Evolutionary conservation across 768 basidiomycete species (phyloP).

Genomic region (Mycena epipterygia): DNA sequence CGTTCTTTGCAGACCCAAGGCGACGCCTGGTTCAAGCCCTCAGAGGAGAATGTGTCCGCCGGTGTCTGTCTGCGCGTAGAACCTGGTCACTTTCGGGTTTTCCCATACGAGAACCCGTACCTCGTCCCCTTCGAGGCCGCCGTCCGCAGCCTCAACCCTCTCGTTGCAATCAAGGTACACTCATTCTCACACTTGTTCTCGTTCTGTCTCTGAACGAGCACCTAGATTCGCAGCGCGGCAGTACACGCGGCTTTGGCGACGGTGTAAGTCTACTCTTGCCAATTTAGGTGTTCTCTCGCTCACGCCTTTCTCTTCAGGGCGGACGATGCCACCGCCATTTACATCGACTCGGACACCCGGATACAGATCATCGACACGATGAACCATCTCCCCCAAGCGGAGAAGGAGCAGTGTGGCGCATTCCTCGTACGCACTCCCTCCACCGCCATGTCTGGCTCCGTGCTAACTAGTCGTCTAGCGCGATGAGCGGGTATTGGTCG

Average conservation of each 20-base stretch:
- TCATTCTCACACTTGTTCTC: not conserved
- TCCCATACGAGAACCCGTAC: constrained; percentile 88
- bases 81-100: constrained; percentile 79
- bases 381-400: constrained; percentile 75
- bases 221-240: constrained; percentile 74
- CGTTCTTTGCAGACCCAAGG: constrained; percentile 71
- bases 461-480: constrained; percentile 61
- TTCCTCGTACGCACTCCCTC: constrained; percentile 72
- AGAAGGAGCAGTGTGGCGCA: constrained; percentile 93
- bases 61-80: constrained; percentile 84
- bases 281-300: constrained; percentile 17
- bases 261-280: constrained; percentile 62
- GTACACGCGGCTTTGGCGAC: constrained; percentile 83
- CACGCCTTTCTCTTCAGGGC: constrained; percentile 51
- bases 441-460: constrained; percentile 3
- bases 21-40: constrained; percentile 89
- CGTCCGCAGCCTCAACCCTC: constrained; percentile 80
- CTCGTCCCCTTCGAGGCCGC: constrained; percentile 88
- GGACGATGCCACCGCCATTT: constrained; percentile 72
- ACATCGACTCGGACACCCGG: constrained; percentile 84
- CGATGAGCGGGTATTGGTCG: constrained; percentile 84
- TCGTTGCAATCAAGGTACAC: constrained; percentile 79
- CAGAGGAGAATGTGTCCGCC: constrained; percentile 84
- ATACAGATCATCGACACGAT: constrained; percentile 89
- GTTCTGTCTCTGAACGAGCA: not conserved